Base-by-base conservation (phyloP, 805 yeast species). In the Geotrichum ghanense region DNA sequence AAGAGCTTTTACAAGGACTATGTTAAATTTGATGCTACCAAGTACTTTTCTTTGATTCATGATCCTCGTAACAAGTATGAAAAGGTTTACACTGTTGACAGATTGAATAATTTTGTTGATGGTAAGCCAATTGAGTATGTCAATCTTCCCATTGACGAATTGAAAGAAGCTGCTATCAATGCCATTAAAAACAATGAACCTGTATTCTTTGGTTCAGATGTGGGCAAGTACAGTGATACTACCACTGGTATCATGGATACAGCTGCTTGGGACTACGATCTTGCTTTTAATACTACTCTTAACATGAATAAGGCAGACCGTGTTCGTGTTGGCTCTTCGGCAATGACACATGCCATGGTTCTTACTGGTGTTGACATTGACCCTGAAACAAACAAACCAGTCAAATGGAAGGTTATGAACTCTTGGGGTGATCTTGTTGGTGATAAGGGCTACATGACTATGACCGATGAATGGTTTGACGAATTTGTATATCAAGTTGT, bases 271-370 rank as follows among this genome's bases (percentile, higher is more conserved):
- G 80, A 82, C 56, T 83, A 78, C 64, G 67, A 74, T 51, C 63
- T 79, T 47, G 71, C 72, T 1, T 55, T 56, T 49, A 54, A 54
- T 49, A 56, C 57, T 34, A 61, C 70, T 45, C 65, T 73, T 56
- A 68, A 74, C 45, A 70, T 74, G 56, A 51, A 61, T 44, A 86
- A 87, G 68, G 78, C 78, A 19, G 81, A 86, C 44, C 70, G 95
- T 52, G 78, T 87, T 50, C 65, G 71, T 50, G 79, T 82, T 53
- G 78, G 78, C 48, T 79, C 85, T 52, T 80, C 88, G 21, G 67
- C 78, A 52, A 84, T 86, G 94, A 86, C 94, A 14, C 95, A 86
- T 58, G 95, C 95, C 31, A 86, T 86, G 95, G 73, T 79, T 20
- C 76, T 86, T 57, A 80, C 88, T 10, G 95, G 79, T 25, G 90